phyloP scores from a whole-genome alignment of 2,329 filamentous ascomycete genomes.

The Pestalotiopsis fici region DNA sequence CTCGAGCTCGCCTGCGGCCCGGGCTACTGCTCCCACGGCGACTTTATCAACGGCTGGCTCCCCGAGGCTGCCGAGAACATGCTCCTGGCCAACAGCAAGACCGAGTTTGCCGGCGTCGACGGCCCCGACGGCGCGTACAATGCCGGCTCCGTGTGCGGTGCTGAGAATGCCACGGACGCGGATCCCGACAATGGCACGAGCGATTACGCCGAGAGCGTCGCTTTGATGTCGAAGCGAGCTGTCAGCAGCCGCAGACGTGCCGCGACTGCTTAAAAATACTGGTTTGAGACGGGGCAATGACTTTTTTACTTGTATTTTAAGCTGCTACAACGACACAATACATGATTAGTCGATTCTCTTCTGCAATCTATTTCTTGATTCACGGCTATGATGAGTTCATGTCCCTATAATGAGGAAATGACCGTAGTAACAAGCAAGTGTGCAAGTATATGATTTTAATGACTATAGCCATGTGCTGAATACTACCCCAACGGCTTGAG shows the following conservation, averaged over 20 bases:
- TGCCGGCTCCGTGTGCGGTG: constrained; percentile 27
- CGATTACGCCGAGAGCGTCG: constrained; percentile 37
- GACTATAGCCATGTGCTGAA: no score
- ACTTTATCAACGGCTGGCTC: constrained; percentile 49
- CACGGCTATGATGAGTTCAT: no score
- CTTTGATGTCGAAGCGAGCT: constrained; percentile 18
- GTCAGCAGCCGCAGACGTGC: background rate
- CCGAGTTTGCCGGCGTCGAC: constrained; percentile 9
- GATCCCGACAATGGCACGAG: constrained; percentile 39
- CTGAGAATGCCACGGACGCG: constrained; percentile 33
- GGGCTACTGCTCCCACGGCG: constrained; percentile 42
- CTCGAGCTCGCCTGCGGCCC: constrained; percentile 38
- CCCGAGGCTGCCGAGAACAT: constrained; percentile 40
- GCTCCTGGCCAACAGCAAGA: constrained; percentile 30
- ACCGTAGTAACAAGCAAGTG: no score
- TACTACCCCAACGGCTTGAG: no score
- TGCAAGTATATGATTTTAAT: no score
- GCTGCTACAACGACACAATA: no score
- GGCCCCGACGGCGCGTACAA: constrained; percentile 28
- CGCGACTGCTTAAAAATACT: background rate
- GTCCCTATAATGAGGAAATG: no score
- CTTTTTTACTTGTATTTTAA: no score
- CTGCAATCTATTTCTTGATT: no score
- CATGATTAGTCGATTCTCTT: no score
- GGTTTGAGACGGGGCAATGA: no score